Conservation (phyloP, 371 early-diverging fungal genomes). For the Aphelidium insulamus region DNA sequence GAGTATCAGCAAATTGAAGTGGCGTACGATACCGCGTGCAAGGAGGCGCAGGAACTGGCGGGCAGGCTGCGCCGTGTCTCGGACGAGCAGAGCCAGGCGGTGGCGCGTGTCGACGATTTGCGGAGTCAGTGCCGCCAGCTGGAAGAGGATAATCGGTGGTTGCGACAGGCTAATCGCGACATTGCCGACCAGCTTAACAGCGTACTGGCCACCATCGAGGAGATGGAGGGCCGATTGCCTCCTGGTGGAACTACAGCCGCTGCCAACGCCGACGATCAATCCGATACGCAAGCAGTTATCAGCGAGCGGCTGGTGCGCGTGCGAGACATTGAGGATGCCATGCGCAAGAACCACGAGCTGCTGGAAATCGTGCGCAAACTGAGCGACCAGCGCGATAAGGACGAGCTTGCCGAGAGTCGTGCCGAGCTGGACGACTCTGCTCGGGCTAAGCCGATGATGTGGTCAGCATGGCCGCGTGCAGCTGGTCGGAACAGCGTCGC, state of each 20-base stretch:
- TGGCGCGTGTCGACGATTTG: slow-evolving; percentile 2
- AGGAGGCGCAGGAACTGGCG: slow-evolving; percentile 14
- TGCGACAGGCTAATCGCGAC: slow-evolving; percentile 9
- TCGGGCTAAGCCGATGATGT: not conserved
- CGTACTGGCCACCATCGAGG: not conserved
- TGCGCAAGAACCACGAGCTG: slow-evolving; percentile 28
- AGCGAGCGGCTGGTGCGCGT: slow-evolving; percentile 14
- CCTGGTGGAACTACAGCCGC: not conserved
- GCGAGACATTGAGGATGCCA: slow-evolving; percentile 21
- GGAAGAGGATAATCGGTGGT: slow-evolving; percentile 4
- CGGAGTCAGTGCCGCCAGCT: slow-evolving; percentile 6
- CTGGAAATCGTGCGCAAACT: slow-evolving; percentile 21
- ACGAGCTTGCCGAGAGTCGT: slow-evolving; percentile 12
- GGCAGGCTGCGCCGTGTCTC: slow-evolving; percentile 9
- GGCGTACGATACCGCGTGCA: slow-evolving; percentile 11
- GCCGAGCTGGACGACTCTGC: slow-evolving; percentile 12
- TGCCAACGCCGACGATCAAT: not conserved
- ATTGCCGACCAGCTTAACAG: slow-evolving; percentile 13
- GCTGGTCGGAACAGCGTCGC: slow-evolving; percentile 11
- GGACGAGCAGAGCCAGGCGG: slow-evolving; percentile 3
- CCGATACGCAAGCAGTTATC: not conserved
- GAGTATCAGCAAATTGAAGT: slow-evolving; percentile 15
- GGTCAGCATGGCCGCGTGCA: not conserved
- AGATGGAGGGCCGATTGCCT: not conserved
- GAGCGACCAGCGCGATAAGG: slow-evolving; percentile 14